Evolutionary conservation across 257 asterid species (phyloP), one percentile per base, ranked within the genome.

Genomic region (Ehretia macrophylla): DNA sequence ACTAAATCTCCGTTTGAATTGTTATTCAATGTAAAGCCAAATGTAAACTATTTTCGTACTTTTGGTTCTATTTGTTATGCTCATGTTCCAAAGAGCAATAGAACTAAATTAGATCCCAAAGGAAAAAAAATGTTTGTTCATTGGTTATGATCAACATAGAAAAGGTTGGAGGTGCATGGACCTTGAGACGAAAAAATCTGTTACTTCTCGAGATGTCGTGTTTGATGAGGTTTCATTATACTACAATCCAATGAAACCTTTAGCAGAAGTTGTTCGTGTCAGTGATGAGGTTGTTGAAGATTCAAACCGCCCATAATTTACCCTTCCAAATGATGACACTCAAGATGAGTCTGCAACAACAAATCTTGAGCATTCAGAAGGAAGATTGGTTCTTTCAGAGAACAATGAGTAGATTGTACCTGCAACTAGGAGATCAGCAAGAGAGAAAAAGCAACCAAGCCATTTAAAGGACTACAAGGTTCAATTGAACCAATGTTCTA

Each of bases 91-190:
- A 63, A 58, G 32, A 4, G 9, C 4, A 53, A 45, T 38, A 1
- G 60, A 70, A 63, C 68, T 11, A 71, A 67, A 49, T 63, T 75
- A 47, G 75, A 70, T 39, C 63, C 59, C 5, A 71, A 71, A 47
- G 60, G 57, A 19, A 63, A n/a, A 63, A 17, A 42, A 44, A 1
- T 61, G 19, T 47, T 10, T 58, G 1, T 58, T 66, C 51, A 27
- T 66, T 20, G 32, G 64, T 14, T 65, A 65, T 23, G 45, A 65
- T 20, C 35, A 70, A 10, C 35, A 32, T 4, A 64, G 47, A 14
- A 58, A n/a, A 47, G 51, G 65, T 1, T 48, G 60, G 64, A 71
- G 39, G 18, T 65, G 65, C 13, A 71, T n/a, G 68, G 72, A 71
- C 54, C 59, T 32, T 53, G 11, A 46, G 14, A 51, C 53, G n/a